Base-by-base conservation (phyloP, 2,329 filamentous ascomycete species). In the Cryphonectria nitschkei region DNA sequence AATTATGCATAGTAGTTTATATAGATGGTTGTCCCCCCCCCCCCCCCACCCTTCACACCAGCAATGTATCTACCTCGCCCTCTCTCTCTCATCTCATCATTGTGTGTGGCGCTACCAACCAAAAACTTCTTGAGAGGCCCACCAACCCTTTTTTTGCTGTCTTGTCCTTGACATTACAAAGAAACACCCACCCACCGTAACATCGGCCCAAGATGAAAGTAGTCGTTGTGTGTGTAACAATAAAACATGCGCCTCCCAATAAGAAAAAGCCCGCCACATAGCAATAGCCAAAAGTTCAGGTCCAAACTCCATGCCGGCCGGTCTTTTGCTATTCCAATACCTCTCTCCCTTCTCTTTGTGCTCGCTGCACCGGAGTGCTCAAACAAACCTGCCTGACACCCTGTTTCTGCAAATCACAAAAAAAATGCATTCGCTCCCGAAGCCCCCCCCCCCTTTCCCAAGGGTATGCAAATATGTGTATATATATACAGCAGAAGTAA, bases 401-500 rank as follows among this genome's bases (percentile, higher is more conserved):
- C 56, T 5, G 26, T 3, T 6, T n/a, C 11, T 39, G 32, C 9
- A 39, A 61, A 39, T 14, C 8, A 39, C 34, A 50, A 50, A 50
- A 50, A 50, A 50, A 50, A 50, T n/a, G 22, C 46, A n/a, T 19
- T 7, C 46, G 54, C 14, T 26, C 34, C 54, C 29, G 26, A 26
- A 26, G 26, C 1, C 26, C 26, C 26, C 26, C 26, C 26, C 26
- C 26, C 26, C 26, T 26, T 9, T 58, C 54, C 54, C 29, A 58
- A 58, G 29, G 29, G 26, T 39, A n/a, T 39, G 5, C 29, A 6
- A 3, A 14, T n/a, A n/a, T 37, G 22, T 8, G 26, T 34, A 39
- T 39, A 61, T 37, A 61, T 61, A 39, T 61, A 61, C 58, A n/a
- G 22, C 34, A 61, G 34, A 65, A 34, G 29, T 22, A 26, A 54